Evolutionary conservation across 108 stramenopile genomes (phyloP), one percentile per base, ranked within the genome.

Genomic region (Cylindrotheca closterium): DNA sequence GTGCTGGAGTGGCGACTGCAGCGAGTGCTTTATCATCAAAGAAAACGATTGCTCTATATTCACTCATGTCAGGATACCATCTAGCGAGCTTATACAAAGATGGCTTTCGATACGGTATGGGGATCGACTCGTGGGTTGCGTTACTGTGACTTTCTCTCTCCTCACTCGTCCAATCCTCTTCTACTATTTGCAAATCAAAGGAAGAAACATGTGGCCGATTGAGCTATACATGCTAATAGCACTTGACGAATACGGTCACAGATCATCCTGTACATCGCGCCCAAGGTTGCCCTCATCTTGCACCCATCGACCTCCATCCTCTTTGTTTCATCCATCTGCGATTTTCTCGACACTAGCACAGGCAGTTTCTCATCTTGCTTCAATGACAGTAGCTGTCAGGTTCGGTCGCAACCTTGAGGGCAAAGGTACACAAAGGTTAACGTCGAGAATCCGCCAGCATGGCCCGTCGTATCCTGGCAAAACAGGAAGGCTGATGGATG

Each of bases 91-190:
- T 87, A 3, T 82, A 80, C 47, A 65, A 70, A 51, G 76, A 82
- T 61, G 83, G 81, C 2, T 68, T 87, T 48, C 83, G 86, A 1
- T 87, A 87, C 31, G 83, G 86, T 31, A 84, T 10, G 37, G n/a
- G n/a, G n/a, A n/a, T n/a, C n/a, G n/a, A n/a, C n/a, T n/a, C n/a
- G n/a, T n/a, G n/a, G n/a, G n/a, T n/a, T n/a, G n/a, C n/a, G n/a
- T n/a, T n/a, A n/a, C n/a, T n/a, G n/a, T n/a, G n/a, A n/a, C n/a
- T n/a, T n/a, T n/a, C n/a, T n/a, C n/a, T n/a, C n/a, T n/a, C n/a
- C n/a, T n/a, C n/a, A n/a, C n/a, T n/a, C n/a, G n/a, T n/a, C n/a
- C n/a, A n/a, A n/a, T n/a, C n/a, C n/a, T n/a, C n/a, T n/a, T n/a
- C n/a, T n/a, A n/a, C n/a, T n/a, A n/a, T n/a, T n/a, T n/a, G n/a